Conservation (phyloP, 208 protist genomes). For the Dictyostelium gargantuum region DNA sequence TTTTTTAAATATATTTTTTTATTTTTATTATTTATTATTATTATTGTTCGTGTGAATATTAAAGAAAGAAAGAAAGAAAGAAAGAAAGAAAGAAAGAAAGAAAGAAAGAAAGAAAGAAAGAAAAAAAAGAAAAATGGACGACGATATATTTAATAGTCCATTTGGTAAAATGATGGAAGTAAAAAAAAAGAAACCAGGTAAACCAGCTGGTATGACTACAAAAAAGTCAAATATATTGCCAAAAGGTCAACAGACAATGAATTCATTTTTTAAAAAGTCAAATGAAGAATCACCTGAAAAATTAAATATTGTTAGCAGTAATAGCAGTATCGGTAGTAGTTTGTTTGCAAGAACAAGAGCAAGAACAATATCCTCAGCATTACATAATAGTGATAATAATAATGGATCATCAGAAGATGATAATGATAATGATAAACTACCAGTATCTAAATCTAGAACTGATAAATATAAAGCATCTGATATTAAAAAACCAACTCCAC, state of each 20-base stretch:
- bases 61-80: no score
- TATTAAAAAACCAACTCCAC: not conserved
- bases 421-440: no score
- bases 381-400: not conserved
- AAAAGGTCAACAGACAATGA: not conserved
- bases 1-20: not conserved
- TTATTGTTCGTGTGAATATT: no score
- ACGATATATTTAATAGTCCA: not conserved
- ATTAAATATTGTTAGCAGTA: not conserved
- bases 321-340: not conserved
- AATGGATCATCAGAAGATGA: no score
- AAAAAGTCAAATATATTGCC: not conserved
- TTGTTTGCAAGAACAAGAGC: no score
- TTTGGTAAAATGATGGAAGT: not conserved
- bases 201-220: not conserved
- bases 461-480: no score
- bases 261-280: not conserved
- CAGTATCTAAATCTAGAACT: no score
- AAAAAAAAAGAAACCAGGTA: not conserved
- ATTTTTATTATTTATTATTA: no score
- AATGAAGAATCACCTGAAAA: no score
- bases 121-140: not conserved
- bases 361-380: no score
- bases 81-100: no score
- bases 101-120: no score